phyloP scores from a whole-genome alignment of 2,329 filamentous ascomycete species.

The Peltaster fructicola region DNA sequence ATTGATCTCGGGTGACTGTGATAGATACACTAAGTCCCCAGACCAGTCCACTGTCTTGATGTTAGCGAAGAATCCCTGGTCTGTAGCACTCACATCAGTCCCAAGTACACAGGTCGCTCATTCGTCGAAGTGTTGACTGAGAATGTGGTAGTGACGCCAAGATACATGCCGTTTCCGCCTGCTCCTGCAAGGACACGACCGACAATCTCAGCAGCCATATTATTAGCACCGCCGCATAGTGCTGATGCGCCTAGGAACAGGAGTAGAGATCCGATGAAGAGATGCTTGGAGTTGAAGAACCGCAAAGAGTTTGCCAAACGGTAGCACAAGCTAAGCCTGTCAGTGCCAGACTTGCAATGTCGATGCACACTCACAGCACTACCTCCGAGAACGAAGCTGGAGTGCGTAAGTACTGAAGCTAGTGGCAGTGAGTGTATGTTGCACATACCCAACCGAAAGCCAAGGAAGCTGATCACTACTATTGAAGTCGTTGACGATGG shows the following conservation, averaged over 20 bases:
- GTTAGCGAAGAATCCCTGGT: too few relatives aligned
- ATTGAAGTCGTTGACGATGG: constrained; percentile 1
- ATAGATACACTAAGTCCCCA: too few relatives aligned
- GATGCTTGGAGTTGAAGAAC: constrained; percentile 14
- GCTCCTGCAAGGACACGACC: constrained; percentile 18
- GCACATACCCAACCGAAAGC: constrained; percentile 1
- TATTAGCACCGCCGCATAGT: constrained; percentile 18
- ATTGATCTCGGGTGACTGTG: too few relatives aligned
- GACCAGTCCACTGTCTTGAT: too few relatives aligned
- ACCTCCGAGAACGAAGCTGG: constrained; percentile 1
- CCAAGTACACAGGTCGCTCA: constrained; percentile 8
- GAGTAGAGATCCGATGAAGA: constrained; percentile 11
- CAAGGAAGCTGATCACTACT: not conserved
- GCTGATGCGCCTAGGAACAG: constrained; percentile 15
- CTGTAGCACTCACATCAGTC: constrained; percentile 10
- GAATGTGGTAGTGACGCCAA: constrained; percentile 9
- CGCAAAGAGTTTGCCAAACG: too few relatives aligned
- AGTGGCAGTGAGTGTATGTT: not conserved
- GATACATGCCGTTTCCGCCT: constrained; percentile 17
- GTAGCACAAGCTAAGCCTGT: too few relatives aligned
- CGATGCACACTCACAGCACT: too few relatives aligned
- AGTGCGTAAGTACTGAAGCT: not conserved
- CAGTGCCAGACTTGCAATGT: too few relatives aligned
- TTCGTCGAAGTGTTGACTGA: constrained; percentile 6
- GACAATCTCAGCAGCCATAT: constrained; percentile 15